Evolutionary conservation across 495 filamentous ascomycete genomes (phyloP).

Genomic region (Talaromyces proteolyticus): DNA sequence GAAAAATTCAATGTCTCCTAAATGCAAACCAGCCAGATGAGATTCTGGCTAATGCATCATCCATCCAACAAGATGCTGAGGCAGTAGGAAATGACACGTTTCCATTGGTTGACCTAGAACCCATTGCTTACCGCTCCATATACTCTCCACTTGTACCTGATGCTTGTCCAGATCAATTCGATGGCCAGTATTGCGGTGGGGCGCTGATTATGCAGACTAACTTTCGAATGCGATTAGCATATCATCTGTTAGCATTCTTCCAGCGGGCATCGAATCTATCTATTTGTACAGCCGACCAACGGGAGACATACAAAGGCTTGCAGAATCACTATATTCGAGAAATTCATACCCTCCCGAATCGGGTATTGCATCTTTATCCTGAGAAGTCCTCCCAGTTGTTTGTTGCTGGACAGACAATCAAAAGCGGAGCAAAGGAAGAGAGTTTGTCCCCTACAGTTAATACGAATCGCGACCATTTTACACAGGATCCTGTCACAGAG

Average conservation of each 20-base stretch:
- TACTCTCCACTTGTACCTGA: neutral
- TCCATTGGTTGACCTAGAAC: neutral
- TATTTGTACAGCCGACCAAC: neutral
- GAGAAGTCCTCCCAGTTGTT: neutral
- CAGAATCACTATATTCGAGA: neutral
- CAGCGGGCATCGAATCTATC: neutral
- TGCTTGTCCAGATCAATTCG: neutral
- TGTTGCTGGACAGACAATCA: neutral
- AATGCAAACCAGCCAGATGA: neutral
- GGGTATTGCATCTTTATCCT: neutral
- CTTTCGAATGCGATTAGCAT: neutral
- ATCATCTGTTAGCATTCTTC: neutral
- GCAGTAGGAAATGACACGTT: neutral
- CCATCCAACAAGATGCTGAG: neutral
- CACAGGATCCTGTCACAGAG: neutral
- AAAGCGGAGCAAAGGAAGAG: no score
- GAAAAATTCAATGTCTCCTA: neutral
- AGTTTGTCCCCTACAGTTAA: no score
- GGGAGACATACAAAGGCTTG: neutral
- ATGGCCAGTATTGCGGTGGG: neutral
- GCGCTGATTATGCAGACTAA: neutral
- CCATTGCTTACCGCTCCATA: no score
- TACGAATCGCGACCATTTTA: neutral
- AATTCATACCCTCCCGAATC: neutral
- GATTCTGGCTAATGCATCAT: neutral